phyloP scores from a whole-genome alignment of 2,329 filamentous ascomycete species.

The Colletotrichum sp. region DNA sequence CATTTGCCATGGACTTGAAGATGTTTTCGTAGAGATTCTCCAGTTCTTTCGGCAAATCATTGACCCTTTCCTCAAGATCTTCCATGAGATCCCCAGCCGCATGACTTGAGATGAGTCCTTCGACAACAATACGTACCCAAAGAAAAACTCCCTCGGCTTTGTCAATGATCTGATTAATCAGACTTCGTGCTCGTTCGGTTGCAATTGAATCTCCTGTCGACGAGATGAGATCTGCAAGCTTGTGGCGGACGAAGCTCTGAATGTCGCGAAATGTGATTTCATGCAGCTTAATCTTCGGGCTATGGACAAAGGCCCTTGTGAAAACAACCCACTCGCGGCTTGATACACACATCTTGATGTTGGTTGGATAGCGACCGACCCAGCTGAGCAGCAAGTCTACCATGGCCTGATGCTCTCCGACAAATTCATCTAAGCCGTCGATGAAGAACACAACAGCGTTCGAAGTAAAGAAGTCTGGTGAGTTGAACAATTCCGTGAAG shows the following conservation, averaged over 20 bases:
- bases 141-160: not conserved
- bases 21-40: not conserved
- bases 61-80: not conserved
- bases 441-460: not conserved
- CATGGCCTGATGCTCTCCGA: not conserved
- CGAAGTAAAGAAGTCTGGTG: not conserved
- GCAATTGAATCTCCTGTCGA: not conserved
- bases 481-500: not conserved
- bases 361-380: not conserved
- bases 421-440: slow-evolving; percentile 3
- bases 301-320: not conserved
- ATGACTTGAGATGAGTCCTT: not conserved
- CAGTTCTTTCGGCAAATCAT: not conserved
- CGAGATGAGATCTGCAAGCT: not conserved
- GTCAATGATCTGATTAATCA: not conserved
- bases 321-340: not conserved
- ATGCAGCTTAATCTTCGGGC: not conserved
- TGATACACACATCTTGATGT: not conserved
- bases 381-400: not conserved
- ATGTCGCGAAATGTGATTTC: not conserved
- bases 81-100: not conserved
- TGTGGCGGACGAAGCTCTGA: not conserved
- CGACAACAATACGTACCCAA: not conserved
- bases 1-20: not conserved
- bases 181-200: accelerated